phyloP scores from a whole-genome alignment of 805 yeast species.

The Saturnispora diversa region DNA sequence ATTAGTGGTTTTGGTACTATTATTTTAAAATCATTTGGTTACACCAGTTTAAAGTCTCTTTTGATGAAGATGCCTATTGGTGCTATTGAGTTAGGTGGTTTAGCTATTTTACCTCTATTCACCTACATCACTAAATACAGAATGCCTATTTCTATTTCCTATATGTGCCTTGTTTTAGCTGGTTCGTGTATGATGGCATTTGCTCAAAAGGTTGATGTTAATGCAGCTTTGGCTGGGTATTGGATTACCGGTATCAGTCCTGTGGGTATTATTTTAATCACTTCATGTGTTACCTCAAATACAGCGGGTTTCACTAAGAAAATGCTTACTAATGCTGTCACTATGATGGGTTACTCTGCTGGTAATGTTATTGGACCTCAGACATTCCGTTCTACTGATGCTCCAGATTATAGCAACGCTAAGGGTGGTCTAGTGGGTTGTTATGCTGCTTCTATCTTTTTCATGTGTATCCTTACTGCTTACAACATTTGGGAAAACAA shows the following conservation, averaged over 20 bases:
- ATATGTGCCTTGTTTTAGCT: conserved; percentile 8
- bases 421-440: conserved; percentile 40
- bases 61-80: conserved; percentile 29
- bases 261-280: conserved; percentile 20
- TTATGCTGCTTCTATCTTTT: conserved; percentile 33
- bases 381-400: conserved; percentile 36
- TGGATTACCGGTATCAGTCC: conserved; percentile 9
- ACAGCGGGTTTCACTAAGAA: conserved; percentile 45
- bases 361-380: conserved; percentile 48
- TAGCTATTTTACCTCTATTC: conserved; percentile 4
- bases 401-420: conserved; percentile 37
- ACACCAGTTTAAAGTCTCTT: conserved; percentile 13
- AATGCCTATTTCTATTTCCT: conserved; percentile 10
- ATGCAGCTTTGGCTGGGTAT: conserved; percentile 12
- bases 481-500: conserved; percentile 14
- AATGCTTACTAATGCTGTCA: conserved; percentile 36
- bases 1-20: conserved; percentile 12
- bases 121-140: conserved; percentile 1
- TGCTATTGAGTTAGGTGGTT: conserved; percentile 31
- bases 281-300: conserved; percentile 23
- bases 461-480: conserved; percentile 35
- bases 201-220: background rate
- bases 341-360: conserved; percentile 38
- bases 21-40: conserved; percentile 11
- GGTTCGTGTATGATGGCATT: conserved; percentile 11